These are phyloP conservation scores for Coccomyxa sp. DNA, from an alignment of 139 green algal species.

Conservation along the genomic window DNA sequence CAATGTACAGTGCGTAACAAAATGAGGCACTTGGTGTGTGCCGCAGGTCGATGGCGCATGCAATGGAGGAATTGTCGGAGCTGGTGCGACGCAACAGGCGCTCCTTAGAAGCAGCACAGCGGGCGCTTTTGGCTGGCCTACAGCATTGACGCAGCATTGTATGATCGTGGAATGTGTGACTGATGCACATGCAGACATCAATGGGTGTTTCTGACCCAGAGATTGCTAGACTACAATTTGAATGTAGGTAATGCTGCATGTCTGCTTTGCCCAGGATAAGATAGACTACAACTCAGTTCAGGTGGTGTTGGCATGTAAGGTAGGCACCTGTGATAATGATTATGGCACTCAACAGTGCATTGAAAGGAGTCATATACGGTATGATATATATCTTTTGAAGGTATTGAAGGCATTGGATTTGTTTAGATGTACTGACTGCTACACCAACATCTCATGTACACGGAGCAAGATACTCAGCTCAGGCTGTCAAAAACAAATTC, in stretches of 20 bases:
- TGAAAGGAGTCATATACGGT: no score
- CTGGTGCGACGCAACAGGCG: constrained; percentile 57
- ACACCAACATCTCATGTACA: no score
- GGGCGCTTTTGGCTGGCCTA: constrained; percentile 46
- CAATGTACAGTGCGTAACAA: neutral
- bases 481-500: no score
- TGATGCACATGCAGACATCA: neutral
- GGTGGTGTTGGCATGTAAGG: neutral
- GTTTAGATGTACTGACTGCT: no score
- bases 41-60: constrained; percentile 32
- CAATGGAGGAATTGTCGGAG: constrained; percentile 59
- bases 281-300: neutral
- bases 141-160: no score
- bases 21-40: neutral
- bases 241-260: neutral
- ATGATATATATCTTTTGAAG: no score
- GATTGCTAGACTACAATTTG: neutral
- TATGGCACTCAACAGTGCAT: no score
- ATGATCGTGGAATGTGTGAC: neutral
- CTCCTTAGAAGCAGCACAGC: constrained; percentile 35
- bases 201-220: neutral
- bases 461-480: no score
- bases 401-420: no score
- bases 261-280: neutral
- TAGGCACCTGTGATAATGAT: no score